Conservation (phyloP, 441 rosid species). For the Manihot esculenta region DNA sequence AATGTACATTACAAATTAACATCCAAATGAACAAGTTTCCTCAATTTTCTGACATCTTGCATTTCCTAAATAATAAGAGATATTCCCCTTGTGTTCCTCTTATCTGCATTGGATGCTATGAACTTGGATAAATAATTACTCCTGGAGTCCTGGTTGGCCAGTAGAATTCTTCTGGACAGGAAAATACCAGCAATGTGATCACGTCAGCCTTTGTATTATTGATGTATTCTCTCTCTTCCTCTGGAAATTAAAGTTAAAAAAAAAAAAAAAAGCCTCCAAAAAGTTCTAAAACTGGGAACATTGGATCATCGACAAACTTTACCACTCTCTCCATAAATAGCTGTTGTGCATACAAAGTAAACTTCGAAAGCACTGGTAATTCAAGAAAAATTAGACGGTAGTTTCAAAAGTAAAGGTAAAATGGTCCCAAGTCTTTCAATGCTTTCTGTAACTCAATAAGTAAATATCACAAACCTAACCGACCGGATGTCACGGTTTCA, state of each 20-base stretch:
- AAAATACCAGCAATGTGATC: not conserved
- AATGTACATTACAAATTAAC: constrained; percentile 1
- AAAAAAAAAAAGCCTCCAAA: too few species aligned
- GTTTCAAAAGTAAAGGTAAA: not conserved
- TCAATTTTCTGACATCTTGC: not conserved
- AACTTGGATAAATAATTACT: not conserved
- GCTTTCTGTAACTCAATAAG: not conserved
- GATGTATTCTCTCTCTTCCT: constrained; percentile 1
- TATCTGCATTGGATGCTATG: too few species aligned
- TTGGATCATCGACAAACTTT: not conserved
- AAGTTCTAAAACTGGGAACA: not conserved
- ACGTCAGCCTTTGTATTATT: not conserved
- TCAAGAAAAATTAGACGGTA: not conserved
- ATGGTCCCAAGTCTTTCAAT: constrained; percentile 16
- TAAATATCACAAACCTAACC: too few species aligned
- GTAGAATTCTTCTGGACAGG: not conserved
- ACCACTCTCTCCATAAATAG: not conserved
- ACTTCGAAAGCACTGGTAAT: too few species aligned
- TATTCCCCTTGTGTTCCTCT: too few species aligned
- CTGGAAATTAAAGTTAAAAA: not conserved
- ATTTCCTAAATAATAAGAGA: too few species aligned
- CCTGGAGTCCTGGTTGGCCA: not conserved
- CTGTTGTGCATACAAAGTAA: not conserved
- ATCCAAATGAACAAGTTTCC: not conserved
- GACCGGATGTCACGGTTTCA: too few species aligned